phyloP scores from a whole-genome alignment of 345 rosid genomes.

The Trapa incisa region DNA sequence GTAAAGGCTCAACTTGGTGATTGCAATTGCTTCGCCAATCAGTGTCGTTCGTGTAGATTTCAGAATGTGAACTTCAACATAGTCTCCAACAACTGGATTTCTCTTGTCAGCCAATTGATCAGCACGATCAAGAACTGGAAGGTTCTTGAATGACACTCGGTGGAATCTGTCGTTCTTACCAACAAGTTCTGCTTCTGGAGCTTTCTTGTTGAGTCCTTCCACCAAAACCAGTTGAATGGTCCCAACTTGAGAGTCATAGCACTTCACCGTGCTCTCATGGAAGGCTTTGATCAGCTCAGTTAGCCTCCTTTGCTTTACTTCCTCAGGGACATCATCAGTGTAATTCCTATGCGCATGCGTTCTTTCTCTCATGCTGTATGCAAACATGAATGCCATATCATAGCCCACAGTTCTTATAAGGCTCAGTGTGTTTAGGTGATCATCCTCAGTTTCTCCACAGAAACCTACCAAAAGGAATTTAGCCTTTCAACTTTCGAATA shows the following conservation, averaged over 20 bases:
- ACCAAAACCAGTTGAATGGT: constrained; percentile 59
- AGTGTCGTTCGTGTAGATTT: constrained; percentile 70
- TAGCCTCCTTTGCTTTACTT: constrained; percentile 78
- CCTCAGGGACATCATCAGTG: constrained; percentile 65
- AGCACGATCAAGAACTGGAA: constrained; percentile 32
- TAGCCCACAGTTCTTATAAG: constrained; percentile 59
- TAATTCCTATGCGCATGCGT: constrained; percentile 81
- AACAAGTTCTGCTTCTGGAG: constrained; percentile 72
- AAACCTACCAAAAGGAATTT: constrained; percentile 39
- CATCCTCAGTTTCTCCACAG: constrained; percentile 91
- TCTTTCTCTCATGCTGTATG: constrained; percentile 93
- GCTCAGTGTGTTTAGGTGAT: constrained; percentile 62
- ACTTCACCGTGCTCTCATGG: constrained; percentile 66
- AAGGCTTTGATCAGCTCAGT: constrained; percentile 63
- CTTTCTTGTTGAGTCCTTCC: constrained; percentile 88
- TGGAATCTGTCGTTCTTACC: constrained; percentile 89
- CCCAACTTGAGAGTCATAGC: constrained; percentile 63
- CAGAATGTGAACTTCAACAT: constrained; percentile 53
- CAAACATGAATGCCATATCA: constrained; percentile 98
- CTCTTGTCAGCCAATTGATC: constrained; percentile 16
- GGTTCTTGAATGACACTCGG: constrained; percentile 42
- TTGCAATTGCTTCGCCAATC: constrained; percentile 63
- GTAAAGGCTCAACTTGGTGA: constrained; percentile 58
- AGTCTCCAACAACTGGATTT: constrained; percentile 60
- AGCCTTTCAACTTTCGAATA: background rate